Evolutionary conservation across 2,329 filamentous ascomycete species (phyloP).

Genomic region (Ophiocordyceps polyrhachis-furcata): DNA sequence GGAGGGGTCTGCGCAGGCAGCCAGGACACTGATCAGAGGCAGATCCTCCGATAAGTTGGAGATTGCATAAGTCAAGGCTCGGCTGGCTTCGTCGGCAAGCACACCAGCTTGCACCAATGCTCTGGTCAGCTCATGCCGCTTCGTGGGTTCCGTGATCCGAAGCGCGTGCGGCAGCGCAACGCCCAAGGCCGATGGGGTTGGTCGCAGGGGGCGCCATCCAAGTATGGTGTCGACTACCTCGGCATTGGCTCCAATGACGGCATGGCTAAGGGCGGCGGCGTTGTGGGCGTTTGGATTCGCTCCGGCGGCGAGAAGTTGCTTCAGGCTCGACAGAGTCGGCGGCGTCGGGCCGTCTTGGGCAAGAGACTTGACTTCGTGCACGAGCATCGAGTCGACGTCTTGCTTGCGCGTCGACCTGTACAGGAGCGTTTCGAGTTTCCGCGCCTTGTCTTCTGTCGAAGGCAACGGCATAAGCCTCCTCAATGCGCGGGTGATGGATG

Average conservation of each 20-base stretch:
- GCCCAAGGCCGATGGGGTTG: conserved; percentile 24
- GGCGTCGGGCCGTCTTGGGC: conserved; percentile 17
- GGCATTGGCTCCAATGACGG: conserved; percentile 25
- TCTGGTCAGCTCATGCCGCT: conserved; percentile 30
- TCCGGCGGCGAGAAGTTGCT: conserved; percentile 27
- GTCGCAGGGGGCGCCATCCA: conserved; percentile 13
- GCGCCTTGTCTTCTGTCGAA: conserved; percentile 24
- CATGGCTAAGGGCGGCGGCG: conserved; percentile 29
- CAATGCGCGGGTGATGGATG: conserved; percentile 24
- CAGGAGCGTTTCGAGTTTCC: conserved; percentile 30
- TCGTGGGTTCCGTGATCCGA: conserved; percentile 29
- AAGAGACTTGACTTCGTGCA: conserved; percentile 28
- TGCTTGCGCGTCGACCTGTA: conserved; percentile 22
- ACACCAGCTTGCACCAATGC: conserved; percentile 31
- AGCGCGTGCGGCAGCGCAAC: conserved; percentile 32
- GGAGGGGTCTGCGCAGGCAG: conserved; percentile 25
- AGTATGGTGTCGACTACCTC: conserved; percentile 31
- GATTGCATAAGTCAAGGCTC: conserved; percentile 32
- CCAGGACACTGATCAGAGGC: conserved; percentile 25
- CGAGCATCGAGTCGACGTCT: conserved; percentile 25
- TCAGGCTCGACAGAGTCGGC: conserved; percentile 24
- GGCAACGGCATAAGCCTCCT: conserved; percentile 23
- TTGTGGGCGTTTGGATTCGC: conserved; percentile 36
- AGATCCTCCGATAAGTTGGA: conserved; percentile 27
- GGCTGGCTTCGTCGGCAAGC: conserved; percentile 26